Conservation (phyloP, 176 grass and related monocot species). For the Ensete glaucum region DNA sequence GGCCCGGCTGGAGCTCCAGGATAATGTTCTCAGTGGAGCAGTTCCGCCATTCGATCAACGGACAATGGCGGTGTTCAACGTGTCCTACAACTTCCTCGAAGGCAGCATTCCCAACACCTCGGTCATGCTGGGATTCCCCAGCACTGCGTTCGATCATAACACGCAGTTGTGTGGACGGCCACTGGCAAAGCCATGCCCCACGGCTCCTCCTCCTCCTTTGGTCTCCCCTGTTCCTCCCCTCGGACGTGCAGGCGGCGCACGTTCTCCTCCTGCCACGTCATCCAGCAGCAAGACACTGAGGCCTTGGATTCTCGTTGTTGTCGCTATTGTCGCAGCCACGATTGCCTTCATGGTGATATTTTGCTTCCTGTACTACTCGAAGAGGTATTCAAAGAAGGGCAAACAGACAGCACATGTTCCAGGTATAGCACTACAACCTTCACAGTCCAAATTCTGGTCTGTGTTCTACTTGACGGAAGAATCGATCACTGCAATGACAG, state of each 20-base stretch:
- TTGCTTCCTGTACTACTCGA: conserved; percentile 41
- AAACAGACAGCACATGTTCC: conserved; percentile 30
- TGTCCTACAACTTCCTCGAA: conserved; percentile 89
- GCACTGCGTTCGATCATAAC: conserved; percentile 60
- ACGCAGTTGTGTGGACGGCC: conserved; percentile 51
- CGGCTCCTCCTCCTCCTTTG: background rate
- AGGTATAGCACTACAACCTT: conserved; percentile 28
- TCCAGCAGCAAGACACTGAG: conserved; percentile 8
- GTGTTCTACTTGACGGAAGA: no score
- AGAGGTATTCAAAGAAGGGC: conserved; percentile 28
- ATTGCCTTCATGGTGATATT: conserved; percentile 45
- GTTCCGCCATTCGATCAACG: conserved; percentile 59
- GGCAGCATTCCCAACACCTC: conserved; percentile 48
- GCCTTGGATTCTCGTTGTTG: conserved; percentile 39
- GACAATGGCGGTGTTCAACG: conserved; percentile 47
- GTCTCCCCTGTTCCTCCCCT: background rate
- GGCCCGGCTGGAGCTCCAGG: conserved; percentile 54
- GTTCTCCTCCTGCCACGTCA: background rate
- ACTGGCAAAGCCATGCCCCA: conserved; percentile 25
- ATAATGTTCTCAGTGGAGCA: conserved; percentile 71
- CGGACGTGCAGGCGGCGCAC: background rate
- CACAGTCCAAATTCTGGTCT: background rate
- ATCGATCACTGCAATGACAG: conserved; percentile 27
- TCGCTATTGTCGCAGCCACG: conserved; percentile 31
- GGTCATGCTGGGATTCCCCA: conserved; percentile 38